Conservation (phyloP, 768 basidiomycete genomes). For the Hypholoma sublateritium region DNA sequence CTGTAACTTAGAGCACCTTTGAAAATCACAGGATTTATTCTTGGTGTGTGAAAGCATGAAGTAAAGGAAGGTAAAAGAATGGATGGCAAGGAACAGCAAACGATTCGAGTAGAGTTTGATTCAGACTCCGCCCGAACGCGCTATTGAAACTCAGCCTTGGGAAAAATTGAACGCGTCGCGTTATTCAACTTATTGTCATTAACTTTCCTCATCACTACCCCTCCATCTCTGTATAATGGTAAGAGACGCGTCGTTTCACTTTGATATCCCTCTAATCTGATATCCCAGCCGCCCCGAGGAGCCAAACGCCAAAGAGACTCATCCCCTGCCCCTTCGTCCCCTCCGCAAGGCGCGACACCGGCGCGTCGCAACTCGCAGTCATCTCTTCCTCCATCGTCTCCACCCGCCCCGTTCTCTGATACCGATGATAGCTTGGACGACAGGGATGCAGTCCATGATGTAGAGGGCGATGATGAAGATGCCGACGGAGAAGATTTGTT, state of each 20-base stretch:
- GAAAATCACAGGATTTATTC: neutral
- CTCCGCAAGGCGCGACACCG: constrained; percentile 38
- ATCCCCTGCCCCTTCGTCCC: constrained; percentile 52
- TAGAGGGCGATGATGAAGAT: constrained; percentile 70
- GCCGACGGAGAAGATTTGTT: constrained; percentile 96
- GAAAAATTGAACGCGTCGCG: constrained; percentile 45
- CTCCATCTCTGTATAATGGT: constrained; percentile 35
- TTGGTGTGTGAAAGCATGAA: constrained; percentile 4
- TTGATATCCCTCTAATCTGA: constrained; percentile 6
- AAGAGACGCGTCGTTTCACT: constrained; percentile 18
- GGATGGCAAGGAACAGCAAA: no score
- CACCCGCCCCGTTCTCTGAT: constrained; percentile 81
- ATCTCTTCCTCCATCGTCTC: constrained; percentile 85
- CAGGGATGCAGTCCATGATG: constrained; percentile 61
- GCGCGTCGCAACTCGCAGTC: constrained; percentile 62
- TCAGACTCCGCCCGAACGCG: constrained; percentile 41
- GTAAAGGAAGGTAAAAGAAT: neutral
- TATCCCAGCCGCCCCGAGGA: constrained; percentile 42
- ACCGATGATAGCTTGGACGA: constrained; percentile 81
- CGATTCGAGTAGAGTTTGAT: no score
- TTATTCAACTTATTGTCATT: constrained; percentile 26
- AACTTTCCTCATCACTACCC: constrained; percentile 13
- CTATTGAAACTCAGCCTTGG: constrained; percentile 23
- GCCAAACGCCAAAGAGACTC: constrained; percentile 64
- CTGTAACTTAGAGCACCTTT: neutral